Evolutionary conservation across 2,329 filamentous ascomycete genomes (phyloP).

Genomic region (Alternaria viburni): DNA sequence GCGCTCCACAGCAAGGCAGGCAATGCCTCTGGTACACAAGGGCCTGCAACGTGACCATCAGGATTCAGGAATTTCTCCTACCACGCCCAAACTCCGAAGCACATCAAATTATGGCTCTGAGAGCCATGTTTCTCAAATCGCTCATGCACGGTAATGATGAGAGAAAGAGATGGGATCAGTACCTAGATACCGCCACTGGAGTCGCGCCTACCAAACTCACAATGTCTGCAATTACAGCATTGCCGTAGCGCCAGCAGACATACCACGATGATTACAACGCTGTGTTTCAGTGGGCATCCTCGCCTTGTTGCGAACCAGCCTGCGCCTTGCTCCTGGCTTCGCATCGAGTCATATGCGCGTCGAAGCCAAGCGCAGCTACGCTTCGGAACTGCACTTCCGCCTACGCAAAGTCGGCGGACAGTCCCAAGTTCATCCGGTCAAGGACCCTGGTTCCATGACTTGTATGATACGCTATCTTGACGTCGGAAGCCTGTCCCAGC

Average conservation of each 20-base stretch:
- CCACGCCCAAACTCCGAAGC: not conserved
- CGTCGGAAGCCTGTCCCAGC: conserved; percentile 12
- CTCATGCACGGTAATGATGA: not conserved
- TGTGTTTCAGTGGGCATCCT: not conserved
- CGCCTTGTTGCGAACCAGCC: not conserved
- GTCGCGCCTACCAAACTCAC: not conserved
- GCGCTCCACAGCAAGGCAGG: not conserved
- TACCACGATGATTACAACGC: not conserved
- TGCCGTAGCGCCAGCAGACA: not conserved
- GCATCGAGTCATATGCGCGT: conserved; percentile 5
- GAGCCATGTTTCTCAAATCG: not conserved
- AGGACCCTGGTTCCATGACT: not conserved
- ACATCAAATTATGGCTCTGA: not conserved
- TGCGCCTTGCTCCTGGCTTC: not conserved
- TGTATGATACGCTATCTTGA: conserved; percentile 2
- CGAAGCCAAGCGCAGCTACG: conserved; percentile 1
- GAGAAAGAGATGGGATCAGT: not conserved
- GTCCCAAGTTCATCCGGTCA: conserved; percentile 6
- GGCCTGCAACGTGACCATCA: not conserved
- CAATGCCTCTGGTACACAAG: not conserved
- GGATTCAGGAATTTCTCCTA: not conserved
- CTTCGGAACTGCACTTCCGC: conserved; percentile 9
- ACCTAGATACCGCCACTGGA: not conserved
- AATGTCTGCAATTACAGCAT: not conserved
- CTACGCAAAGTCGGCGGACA: conserved; percentile 1